phyloP scores from a whole-genome alignment of 495 filamentous ascomycete species.

The Delitschia confertaspora region DNA sequence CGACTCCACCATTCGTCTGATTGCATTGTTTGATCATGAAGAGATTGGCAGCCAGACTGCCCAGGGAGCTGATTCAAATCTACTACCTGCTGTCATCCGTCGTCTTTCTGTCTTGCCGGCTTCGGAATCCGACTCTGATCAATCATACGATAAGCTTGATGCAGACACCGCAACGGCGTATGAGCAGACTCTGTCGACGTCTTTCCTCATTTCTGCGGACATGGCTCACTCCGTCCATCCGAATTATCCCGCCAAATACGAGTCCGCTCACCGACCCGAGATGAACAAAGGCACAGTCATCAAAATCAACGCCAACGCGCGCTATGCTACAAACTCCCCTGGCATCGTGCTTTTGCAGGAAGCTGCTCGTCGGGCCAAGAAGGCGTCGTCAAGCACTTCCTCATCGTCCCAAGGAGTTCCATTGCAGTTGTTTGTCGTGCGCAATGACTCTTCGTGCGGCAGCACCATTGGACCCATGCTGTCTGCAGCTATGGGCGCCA shows the following conservation, averaged over 20 bases:
- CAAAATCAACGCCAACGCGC: slow-evolving; percentile 95
- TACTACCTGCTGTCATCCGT: slow-evolving; percentile 79
- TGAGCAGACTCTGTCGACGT: slow-evolving; percentile 85
- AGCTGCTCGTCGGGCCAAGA: slow-evolving; percentile 57
- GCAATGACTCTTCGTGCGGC: slow-evolving; percentile 89
- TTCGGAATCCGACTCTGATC: slow-evolving; percentile 43
- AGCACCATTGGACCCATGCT: slow-evolving; percentile 97
- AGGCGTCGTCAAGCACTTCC: slow-evolving; percentile 28
- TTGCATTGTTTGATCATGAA: slow-evolving; percentile 94
- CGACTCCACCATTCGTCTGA: slow-evolving; percentile 75
- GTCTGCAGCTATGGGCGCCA: slow-evolving; percentile 68
- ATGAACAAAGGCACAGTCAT: slow-evolving; percentile 96
- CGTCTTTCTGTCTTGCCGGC: slow-evolving; percentile 70
- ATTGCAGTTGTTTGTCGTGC: slow-evolving; percentile 89
- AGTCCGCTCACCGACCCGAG: slow-evolving; percentile 77
- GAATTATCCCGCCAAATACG: slow-evolving; percentile 88
- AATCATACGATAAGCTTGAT: slow-evolving; percentile 42
- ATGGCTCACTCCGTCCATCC: slow-evolving; percentile 95
- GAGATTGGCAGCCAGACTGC: slow-evolving; percentile 88
- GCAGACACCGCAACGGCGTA: slow-evolving; percentile 63
- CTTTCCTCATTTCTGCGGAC: slow-evolving; percentile 91
- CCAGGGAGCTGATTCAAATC: slow-evolving; percentile 87
- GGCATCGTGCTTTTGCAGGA: slow-evolving; percentile 90
- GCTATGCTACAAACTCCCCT: slow-evolving; percentile 92
- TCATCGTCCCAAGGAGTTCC: slow-evolving; percentile 52